phyloP scores from a whole-genome alignment of 306 rosid genomes.

The Bauhinia variegata region DNA sequence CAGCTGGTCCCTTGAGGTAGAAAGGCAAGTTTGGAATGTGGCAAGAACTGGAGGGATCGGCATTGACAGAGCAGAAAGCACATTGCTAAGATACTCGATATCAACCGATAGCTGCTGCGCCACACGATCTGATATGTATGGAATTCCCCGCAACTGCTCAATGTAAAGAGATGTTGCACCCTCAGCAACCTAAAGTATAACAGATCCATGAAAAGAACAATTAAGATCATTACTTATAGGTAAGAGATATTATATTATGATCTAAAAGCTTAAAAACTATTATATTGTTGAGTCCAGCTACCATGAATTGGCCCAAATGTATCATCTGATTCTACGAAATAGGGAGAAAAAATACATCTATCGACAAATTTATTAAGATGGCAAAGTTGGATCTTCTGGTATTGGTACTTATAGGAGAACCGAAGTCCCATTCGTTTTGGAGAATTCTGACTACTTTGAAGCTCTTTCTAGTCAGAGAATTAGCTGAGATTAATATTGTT shows the following conservation, averaged over 20 bases:
- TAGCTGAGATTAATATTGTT: constrained; percentile 13
- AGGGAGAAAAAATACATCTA: neutral
- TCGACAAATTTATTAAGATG: neutral
- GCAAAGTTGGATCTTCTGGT: too few relatives aligned
- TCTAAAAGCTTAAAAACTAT: neutral
- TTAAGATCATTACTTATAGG: neutral
- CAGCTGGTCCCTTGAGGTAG: constrained; percentile 74
- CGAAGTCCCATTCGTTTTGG: neutral
- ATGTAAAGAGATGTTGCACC: constrained; percentile 96
- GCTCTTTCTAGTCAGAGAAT: neutral
- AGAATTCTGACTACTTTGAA: neutral
- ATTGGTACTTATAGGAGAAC: neutral
- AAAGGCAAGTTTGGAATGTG: constrained; percentile 80
- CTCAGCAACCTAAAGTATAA: constrained; percentile 76
- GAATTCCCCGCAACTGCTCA: constrained; percentile 90
- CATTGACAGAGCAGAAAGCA: constrained; percentile 92
- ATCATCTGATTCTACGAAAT: constrained; percentile 4
- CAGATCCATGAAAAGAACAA: neutral
- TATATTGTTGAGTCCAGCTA: constrained; percentile 1
- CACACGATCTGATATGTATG: constrained; percentile 82
- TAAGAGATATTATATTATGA: neutral
- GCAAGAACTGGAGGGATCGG: constrained; percentile 76
- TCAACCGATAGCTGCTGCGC: constrained; percentile 92
- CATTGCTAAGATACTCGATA: constrained; percentile 88
- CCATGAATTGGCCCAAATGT: neutral